Base-by-base conservation (phyloP, 352 stramenopile species). In the Globisporangium mamillatum region DNA sequence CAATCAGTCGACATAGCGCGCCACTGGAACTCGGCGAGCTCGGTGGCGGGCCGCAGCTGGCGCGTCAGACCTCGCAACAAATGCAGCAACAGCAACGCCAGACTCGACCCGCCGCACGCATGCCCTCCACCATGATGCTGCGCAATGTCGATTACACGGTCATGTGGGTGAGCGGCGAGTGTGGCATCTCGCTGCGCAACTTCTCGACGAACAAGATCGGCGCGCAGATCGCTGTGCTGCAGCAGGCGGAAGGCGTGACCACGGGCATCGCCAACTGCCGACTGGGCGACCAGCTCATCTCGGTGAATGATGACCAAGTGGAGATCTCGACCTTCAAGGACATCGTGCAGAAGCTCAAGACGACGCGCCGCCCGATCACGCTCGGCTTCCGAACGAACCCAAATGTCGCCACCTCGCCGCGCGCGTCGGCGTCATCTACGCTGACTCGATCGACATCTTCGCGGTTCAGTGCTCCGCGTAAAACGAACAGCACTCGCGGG, bases 291-390 rank as follows among this genome's bases (percentile, higher is more conserved):
- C 75, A 92, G 60, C 77, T 95, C 34, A 68, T 93, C 38, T 88
- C 73, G 2, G 79, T 95, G 61, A 95, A 95, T 63, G 77, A 90
- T 22, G 81, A 92, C 44, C 67, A 58, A 12, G 87, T 95, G 4
- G 82, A 91, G 32, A 38, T 72, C 32, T 62, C 90, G 54, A 64
- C 69, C 22, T 95, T 91, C 70, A 72, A 74, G 4, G 80, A 90
- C n/a, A 93, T 95, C 63, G 82, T 92, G 8, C 73, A 92, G 44
- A 93, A 89, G 62, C 75, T 95, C 55, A 90, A 92, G 69, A 88
- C 72, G 8, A 88, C 81, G 63, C 75, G 72, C 36, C 82, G 87
- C 7, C 87, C 87, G 14, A 90, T 95, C 66, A 77, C 78, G 9
- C 74, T 95, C 20, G 79, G 80, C 9, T 95, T 95, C 67, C 73